A percentile compares a stretch with the other conserved stretches of the same genome.
Conservation (phyloP, 129 eudicot species). For the Artemisia annua region DNA sequence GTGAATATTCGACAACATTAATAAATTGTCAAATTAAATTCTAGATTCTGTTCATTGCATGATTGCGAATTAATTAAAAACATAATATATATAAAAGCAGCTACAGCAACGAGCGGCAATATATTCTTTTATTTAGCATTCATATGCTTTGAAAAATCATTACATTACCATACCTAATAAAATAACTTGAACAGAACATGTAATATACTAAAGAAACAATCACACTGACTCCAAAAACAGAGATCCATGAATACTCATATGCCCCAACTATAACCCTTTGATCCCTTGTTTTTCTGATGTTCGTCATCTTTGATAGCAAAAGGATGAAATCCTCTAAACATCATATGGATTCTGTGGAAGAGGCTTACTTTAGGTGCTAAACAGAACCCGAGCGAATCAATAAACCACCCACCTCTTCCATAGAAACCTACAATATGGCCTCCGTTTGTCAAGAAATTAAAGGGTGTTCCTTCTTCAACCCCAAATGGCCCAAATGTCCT, state of each 20-base stretch:
- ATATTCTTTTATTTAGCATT: constrained; percentile 7
- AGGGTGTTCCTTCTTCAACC: constrained; percentile 71
- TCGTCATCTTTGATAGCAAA: neutral
- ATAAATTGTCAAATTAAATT: neutral
- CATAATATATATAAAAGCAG: neutral
- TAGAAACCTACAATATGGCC: constrained; percentile 54
- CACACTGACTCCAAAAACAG: constrained; percentile 1
- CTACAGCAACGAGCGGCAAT: neutral
- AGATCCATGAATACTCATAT: constrained; percentile 1
- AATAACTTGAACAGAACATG: neutral
- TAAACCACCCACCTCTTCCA: constrained; percentile 63
- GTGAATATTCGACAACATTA: neutral
- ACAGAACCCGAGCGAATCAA: constrained; percentile 54
- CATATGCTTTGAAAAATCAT: neutral
- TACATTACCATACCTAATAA: neutral
- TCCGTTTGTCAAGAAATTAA: constrained; percentile 47
- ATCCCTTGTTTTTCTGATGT: constrained; percentile 9
- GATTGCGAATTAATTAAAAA: neutral
- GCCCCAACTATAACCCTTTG: constrained; percentile 7
- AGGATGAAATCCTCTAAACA: constrained; percentile 29
- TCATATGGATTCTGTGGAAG: constrained; percentile 29
- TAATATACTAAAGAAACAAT: neutral
- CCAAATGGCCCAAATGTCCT: constrained; percentile 70
- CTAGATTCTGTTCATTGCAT: neutral
- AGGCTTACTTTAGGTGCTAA: constrained; percentile 31